Evolutionary conservation across 2,329 filamentous ascomycete species (phyloP), one percentile per base, ranked within the genome.

Genomic region (Lachnellula subtilissima): DNA sequence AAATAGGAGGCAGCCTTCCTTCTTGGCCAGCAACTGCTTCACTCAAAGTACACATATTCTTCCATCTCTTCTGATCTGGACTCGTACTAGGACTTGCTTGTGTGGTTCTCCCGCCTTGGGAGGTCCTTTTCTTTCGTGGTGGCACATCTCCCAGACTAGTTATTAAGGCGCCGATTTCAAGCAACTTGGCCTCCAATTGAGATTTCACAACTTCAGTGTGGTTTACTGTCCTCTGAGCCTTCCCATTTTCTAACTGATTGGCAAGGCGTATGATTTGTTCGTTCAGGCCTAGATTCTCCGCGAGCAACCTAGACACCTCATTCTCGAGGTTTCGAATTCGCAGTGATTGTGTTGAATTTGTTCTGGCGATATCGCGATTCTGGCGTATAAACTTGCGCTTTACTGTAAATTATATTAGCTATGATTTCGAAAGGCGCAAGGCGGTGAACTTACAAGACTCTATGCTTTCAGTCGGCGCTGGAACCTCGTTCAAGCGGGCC

Each of bases 361-460:
- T 83, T 69, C 86, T 85, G 60, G 89, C 89, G 61, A 94, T 87
- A 67, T 94, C 89, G 72, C 88, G 83, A 70, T 95, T 95, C 70
- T 94, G 90, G 53, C 89, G 83, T 66, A 92, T 77, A 69, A 92
- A 90, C 69, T 87, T 86, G 67, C 87, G 83, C 70, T 89, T 88
- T 57, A 93, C 88, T 92, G 65, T 50, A 54, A 45, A 22, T 36
- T 48, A 43, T 52, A 28, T 61, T n/a, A 61, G 53, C 48, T 22
- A 35, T n/a, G 23, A 25, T 17, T 28, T 7, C 19, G 8, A 19
- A n/a, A 14, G 40, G 36, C 22, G 14, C 42, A 23, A 9, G 17
- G n/a, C n/a, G 55, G 37, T 25, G 39, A 22, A 60, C 86, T 72
- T 78, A 90, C 88, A 76, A 69, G 81, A 84, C 70, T 92, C 88